Evolutionary conservation across 805 yeast genomes (phyloP).

Genomic region (Candida succiphila): DNA sequence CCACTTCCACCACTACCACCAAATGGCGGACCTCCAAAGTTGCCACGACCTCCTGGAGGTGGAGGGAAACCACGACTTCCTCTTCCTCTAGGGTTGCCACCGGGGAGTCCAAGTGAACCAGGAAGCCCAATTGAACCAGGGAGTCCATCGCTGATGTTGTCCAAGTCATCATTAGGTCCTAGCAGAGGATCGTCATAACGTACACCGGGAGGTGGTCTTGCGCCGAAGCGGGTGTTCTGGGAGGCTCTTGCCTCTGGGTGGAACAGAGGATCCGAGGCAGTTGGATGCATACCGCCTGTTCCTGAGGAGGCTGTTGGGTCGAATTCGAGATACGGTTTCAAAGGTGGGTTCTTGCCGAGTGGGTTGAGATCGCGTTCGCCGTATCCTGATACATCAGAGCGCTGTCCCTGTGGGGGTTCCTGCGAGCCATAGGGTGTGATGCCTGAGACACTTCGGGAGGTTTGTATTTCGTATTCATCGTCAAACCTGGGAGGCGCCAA

Average conservation of each 20-base stretch:
- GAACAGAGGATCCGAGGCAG: constrained; percentile 42
- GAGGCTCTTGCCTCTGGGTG: constrained; percentile 9
- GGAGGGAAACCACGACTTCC: constrained; percentile 2
- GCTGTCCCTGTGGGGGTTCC: constrained; percentile 1
- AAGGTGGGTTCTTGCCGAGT: constrained; percentile 29
- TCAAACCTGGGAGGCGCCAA: constrained; percentile 41
- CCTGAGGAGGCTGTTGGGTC: constrained; percentile 5
- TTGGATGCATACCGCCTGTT: constrained; percentile 46
- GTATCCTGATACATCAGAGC: constrained; percentile 19
- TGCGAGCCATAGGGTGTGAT: too few species aligned
- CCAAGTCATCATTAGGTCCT: constrained; percentile 34
- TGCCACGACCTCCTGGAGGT: constrained; percentile 6
- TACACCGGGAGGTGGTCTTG: too few species aligned
- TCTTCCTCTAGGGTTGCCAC: not conserved
- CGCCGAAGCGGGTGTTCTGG: too few species aligned
- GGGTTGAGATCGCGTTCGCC: constrained; percentile 42
- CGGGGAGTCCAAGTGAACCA: not conserved
- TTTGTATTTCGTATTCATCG: constrained; percentile 35
- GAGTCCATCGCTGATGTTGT: constrained; percentile 33
- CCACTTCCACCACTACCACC: not conserved
- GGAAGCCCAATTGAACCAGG: constrained; percentile 28
- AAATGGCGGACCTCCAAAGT: constrained; percentile 7
- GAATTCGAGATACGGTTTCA: constrained; percentile 36
- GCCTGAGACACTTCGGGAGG: constrained; percentile 2
- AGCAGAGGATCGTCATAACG: constrained; percentile 42